These are phyloP conservation scores for Globisporangium abappressorium DNA, from an alignment of 352 stramenopile species.

Conservation along the genomic window DNA sequence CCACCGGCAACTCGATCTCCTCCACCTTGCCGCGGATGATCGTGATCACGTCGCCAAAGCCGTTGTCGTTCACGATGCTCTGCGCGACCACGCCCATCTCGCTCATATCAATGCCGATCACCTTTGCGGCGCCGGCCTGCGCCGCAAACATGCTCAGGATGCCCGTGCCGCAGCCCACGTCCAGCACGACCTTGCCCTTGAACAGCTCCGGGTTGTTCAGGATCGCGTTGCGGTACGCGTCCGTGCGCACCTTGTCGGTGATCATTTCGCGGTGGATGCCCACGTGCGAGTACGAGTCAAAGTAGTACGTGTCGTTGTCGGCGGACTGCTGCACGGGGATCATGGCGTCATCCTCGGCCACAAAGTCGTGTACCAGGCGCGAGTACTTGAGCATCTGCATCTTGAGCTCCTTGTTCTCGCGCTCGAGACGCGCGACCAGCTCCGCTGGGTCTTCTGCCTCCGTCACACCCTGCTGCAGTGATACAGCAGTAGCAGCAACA, in stretches of 20 bases:
- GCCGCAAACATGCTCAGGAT: slow-evolving; percentile 98
- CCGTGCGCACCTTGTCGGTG: slow-evolving; percentile 89
- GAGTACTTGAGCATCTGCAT: slow-evolving; percentile 73
- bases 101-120: slow-evolving; percentile 95
- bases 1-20: slow-evolving; percentile 91
- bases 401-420: slow-evolving; percentile 74
- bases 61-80: slow-evolving; percentile 94
- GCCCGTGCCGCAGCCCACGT: slow-evolving; percentile 97
- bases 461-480: background rate
- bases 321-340: slow-evolving; percentile 29
- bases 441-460: slow-evolving; percentile 16
- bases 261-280: slow-evolving; percentile 97
- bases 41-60: slow-evolving; percentile 87
- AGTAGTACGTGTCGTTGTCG: slow-evolving; percentile 95
- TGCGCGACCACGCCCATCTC: slow-evolving; percentile 93
- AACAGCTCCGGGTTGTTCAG: slow-evolving; percentile 97
- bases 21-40: slow-evolving; percentile 95
- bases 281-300: slow-evolving; percentile 98
- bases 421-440: slow-evolving; percentile 41
- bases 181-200: slow-evolving; percentile 95
- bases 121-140: slow-evolving; percentile 85
- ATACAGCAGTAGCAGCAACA: background rate
- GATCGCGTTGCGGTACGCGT: slow-evolving; percentile 97
- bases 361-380: slow-evolving; percentile 63
- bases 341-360: slow-evolving; percentile 52